These are phyloP conservation scores for Colletotrichum coccodes DNA, from an alignment of 2,329 filamentous ascomycete genomes.

Conservation along the genomic window DNA sequence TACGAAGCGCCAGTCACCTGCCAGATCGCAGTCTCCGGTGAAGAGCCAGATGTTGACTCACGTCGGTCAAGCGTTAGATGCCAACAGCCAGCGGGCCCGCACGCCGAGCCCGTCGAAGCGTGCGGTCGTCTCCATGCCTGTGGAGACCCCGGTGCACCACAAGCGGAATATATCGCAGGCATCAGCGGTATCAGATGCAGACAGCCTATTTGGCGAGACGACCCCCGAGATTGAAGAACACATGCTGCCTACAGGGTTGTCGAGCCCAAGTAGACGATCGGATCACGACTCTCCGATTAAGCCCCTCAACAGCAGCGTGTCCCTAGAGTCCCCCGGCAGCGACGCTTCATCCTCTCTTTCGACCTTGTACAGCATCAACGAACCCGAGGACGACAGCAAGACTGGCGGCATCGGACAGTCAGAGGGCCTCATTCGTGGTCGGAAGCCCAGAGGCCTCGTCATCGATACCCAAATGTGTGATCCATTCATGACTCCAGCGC, in stretches of 20 bases:
- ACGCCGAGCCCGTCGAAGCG: slow-evolving; percentile 26
- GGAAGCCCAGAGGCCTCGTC: slow-evolving; percentile 8
- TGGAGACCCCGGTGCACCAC: slow-evolving; percentile 16
- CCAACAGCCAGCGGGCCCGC: background rate
- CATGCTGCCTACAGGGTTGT: slow-evolving; percentile 44
- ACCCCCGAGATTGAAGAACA: slow-evolving; percentile 47
- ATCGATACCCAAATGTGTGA: slow-evolving; percentile 32
- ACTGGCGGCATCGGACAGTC: background rate
- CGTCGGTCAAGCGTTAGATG: slow-evolving; percentile 7
- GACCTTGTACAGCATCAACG: slow-evolving; percentile 66
- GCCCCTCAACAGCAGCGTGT: slow-evolving; percentile 30
- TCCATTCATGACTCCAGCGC: slow-evolving; percentile 19
- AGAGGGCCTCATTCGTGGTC: background rate
- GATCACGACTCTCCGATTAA: slow-evolving; percentile 35
- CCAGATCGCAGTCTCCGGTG: background rate
- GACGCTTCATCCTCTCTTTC: slow-evolving; percentile 64
- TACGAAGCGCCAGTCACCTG: background rate
- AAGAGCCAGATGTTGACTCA: background rate
- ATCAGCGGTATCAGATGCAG: slow-evolving; percentile 38
- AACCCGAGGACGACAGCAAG: slow-evolving; percentile 49
- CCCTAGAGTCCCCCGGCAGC: slow-evolving; percentile 48
- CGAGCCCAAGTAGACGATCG: slow-evolving; percentile 55
- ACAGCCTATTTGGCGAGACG: slow-evolving; percentile 52
- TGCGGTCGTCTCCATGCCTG: background rate
- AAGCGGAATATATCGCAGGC: slow-evolving; percentile 18